Percentiles rank a stretch among this genome's conserved stretches.
These are phyloP conservation scores for Boechera stricta DNA, from an alignment of 345 rosid species.

Conservation along the genomic window DNA sequence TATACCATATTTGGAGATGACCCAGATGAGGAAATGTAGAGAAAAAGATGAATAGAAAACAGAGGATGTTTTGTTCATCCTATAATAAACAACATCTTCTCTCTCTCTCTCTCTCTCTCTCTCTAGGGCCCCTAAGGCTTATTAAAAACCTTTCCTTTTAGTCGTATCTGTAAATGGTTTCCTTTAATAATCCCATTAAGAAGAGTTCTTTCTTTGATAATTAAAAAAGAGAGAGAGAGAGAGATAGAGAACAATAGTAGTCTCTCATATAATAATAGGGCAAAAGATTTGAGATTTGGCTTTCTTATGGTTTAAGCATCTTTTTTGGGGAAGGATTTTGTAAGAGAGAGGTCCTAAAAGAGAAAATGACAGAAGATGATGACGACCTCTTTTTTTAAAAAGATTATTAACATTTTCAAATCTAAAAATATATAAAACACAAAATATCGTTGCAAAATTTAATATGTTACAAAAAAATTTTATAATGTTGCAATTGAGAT, in stretches of 20 bases:
- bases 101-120: conserved; percentile 27
- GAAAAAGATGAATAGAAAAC: conserved; percentile 47
- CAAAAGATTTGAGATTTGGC: conserved; percentile 38
- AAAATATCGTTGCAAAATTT: too few species aligned
- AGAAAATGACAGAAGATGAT: conserved; percentile 53
- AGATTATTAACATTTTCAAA: background rate
- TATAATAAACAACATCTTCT: conserved; percentile 38
- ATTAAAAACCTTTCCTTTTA: conserved; percentile 62
- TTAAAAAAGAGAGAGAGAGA: conserved; percentile 25
- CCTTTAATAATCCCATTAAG: conserved; percentile 44
- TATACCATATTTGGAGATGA: conserved; percentile 61
- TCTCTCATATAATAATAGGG: conserved; percentile 24
- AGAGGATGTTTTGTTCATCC: conserved; percentile 60
- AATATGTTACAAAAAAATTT: too few species aligned
- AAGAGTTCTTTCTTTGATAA: conserved; percentile 44
- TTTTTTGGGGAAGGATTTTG: conserved; percentile 14
- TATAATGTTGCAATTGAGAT: too few species aligned
- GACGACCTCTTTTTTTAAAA: conserved; percentile 18
- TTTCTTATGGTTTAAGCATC: conserved; percentile 33
- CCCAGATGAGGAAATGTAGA: conserved; percentile 61
- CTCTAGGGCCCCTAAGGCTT: conserved; percentile 46
- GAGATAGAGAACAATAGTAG: conserved; percentile 59
- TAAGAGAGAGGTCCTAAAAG: conserved; percentile 41
- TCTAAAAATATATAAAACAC: too few species aligned
- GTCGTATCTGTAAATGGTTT: conserved; percentile 36